These are phyloP conservation scores for Pachyrhizus erosus DNA, from an alignment of 306 rosid genomes.

Conservation along the genomic window DNA sequence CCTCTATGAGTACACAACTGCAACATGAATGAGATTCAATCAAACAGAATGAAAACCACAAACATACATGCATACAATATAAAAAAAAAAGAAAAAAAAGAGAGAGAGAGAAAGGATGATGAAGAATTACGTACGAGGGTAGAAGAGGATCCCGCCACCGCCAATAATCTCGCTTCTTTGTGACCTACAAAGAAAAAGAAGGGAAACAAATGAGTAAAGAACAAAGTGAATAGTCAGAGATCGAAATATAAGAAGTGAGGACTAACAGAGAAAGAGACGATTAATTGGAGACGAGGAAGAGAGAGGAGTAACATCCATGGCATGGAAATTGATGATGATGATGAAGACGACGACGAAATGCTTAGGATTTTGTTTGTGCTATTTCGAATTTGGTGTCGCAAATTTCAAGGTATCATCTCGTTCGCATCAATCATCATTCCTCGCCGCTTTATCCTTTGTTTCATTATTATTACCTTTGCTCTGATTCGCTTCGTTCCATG, in stretches of 20 bases:
- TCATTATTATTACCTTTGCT: not conserved
- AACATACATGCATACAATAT: too few species aligned
- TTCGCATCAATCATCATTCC: not conserved
- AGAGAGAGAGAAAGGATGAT: not conserved
- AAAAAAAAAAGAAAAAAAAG: too few species aligned
- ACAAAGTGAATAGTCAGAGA: not conserved
- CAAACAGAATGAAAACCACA: not conserved
- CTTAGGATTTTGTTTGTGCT: slow-evolving; percentile 7
- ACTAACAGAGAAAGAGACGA: not conserved
- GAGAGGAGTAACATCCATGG: slow-evolving; percentile 43
- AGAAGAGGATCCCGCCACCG: slow-evolving; percentile 23
- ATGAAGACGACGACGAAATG: not conserved
- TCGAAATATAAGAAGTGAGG: not conserved
- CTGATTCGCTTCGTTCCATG: not conserved
- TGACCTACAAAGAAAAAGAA: slow-evolving; percentile 25
- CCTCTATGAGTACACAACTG: slow-evolving; percentile 51
- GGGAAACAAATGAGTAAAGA: not conserved
- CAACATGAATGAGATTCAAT: slow-evolving; percentile 36
- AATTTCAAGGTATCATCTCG: slow-evolving; percentile 26
- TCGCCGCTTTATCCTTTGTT: not conserved
- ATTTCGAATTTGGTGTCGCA: not conserved
- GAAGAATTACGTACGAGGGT: slow-evolving; percentile 21
- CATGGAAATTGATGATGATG: not conserved
- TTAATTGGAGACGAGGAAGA: slow-evolving; percentile 28
- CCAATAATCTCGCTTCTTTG: slow-evolving; percentile 12